Percentiles rank a stretch among this genome's conserved stretches.
phyloP scores from a whole-genome alignment of 768 basidiomycete species.

The Agaricus sinodeliciosus region DNA sequence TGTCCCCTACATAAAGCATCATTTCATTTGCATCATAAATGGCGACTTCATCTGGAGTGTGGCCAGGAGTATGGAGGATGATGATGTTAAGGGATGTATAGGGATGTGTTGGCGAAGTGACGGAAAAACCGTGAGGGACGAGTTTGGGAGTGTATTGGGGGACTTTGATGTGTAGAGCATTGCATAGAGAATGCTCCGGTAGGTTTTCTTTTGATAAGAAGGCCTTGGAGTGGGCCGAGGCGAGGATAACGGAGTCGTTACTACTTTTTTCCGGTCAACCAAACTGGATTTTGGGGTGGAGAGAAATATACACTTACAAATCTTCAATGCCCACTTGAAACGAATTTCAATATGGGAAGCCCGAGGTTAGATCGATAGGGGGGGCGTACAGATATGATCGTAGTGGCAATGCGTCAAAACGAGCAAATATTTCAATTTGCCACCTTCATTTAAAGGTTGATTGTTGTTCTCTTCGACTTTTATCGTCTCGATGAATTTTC shows the following conservation, averaged over 20 bases:
- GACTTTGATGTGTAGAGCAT: constrained; percentile 28
- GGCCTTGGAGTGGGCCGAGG: constrained; percentile 37
- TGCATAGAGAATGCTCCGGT: constrained; percentile 40
- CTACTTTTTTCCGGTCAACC: constrained; percentile 15
- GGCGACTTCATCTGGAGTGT: constrained; percentile 54
- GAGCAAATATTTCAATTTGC: constrained; percentile 37
- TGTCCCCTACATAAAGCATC: constrained; percentile 54
- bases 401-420: constrained; percentile 51
- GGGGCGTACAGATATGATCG: constrained; percentile 46
- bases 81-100: constrained; percentile 27
- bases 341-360: too few relatives aligned
- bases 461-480: constrained; percentile 34
- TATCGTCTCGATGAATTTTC: constrained; percentile 44
- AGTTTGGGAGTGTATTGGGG: constrained; percentile 42
- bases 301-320: constrained; percentile 25
- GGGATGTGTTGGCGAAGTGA: constrained; percentile 19
- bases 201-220: constrained; percentile 37
- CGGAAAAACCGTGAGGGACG: constrained; percentile 32
- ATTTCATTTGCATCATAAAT: constrained; percentile 41
- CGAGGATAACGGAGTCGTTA: constrained; percentile 38
- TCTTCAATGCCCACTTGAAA: constrained; percentile 47
- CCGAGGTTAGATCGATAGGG: background rate
- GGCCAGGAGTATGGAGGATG: constrained; percentile 50
- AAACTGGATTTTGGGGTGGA: background rate
- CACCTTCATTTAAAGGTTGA: constrained; percentile 35